Evolutionary conservation across 257 asterid species (phyloP).

Genomic region (Catharanthus roseus): DNA sequence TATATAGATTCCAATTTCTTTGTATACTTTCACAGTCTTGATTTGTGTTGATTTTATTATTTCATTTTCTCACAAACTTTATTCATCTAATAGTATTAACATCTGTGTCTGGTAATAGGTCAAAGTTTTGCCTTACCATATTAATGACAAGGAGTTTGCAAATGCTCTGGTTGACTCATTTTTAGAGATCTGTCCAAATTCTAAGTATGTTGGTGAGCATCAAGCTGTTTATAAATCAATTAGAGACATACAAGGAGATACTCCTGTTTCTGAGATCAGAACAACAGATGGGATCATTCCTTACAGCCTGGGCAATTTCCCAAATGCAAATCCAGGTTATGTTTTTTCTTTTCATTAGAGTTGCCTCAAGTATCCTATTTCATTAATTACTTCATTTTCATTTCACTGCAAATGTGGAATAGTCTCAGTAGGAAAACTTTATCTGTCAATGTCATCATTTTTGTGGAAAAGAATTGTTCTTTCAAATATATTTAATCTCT

Average conservation of each 20-base stretch:
- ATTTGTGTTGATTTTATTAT: slow-evolving; percentile 5
- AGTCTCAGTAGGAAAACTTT: not conserved
- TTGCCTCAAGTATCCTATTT: not conserved
- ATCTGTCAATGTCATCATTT: not conserved
- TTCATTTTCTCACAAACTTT: slow-evolving; percentile 5
- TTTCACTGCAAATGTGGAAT: not conserved
- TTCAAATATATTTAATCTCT: not conserved
- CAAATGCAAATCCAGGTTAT: slow-evolving; percentile 82
- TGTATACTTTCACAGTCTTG: slow-evolving; percentile 14
- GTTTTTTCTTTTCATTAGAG: slow-evolving; percentile 1
- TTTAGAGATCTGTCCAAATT: slow-evolving; percentile 44
- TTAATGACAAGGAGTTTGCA: slow-evolving; percentile 80
- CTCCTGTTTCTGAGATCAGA: slow-evolving; percentile 23
- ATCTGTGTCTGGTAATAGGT: slow-evolving; percentile 44
- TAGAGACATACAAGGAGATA: slow-evolving; percentile 33
- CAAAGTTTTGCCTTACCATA: slow-evolving; percentile 67
- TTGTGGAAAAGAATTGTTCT: not conserved
- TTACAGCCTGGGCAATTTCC: slow-evolving; percentile 61
- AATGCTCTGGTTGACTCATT: slow-evolving; percentile 75
- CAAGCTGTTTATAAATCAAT: slow-evolving; percentile 31
- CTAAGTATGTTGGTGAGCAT: slow-evolving; percentile 23
- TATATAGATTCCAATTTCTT: slow-evolving; percentile 11
- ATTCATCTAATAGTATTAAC: not conserved
- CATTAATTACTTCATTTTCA: not conserved
- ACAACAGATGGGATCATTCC: slow-evolving; percentile 27